Base-by-base conservation (phyloP, 805 yeast genomes). In the Metschnikowia drakensbergensis region DNA sequence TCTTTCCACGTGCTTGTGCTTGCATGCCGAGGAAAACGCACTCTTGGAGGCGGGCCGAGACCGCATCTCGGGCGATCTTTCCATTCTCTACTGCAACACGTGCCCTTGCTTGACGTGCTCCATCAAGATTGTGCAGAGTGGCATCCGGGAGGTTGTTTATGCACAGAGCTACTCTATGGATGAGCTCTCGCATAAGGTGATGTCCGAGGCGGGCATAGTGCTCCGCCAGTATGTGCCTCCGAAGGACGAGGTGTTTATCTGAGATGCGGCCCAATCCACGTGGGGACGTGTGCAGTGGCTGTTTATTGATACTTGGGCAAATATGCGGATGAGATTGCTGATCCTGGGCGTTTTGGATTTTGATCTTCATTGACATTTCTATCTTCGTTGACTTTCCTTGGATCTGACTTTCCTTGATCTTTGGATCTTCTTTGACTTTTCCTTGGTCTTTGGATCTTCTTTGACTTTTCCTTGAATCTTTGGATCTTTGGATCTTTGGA, bases 11-110 rank as follows among this genome's bases (percentile, higher is more conserved):
- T 94, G 99, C 65, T 67, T 94, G 42, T 94, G 99, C 65, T 68
- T 94, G 31, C 99, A 94, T 65, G 99, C 98, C 0, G 99, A 94
- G 64, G 99, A 94, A 58, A 94, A 94, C 64, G 98, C 99, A 0
- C 71, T 94, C 35, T 66, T 94, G 44, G 99, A 94, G 64, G 88
- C 97, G 6, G 99, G 99, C 1, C 75, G 97, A 54, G 96, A 87
- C 55, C 72, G 98, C 48, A 78, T 88, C 8, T 66, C 67, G 6
- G 87, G 87, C 0, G 67, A 67, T 8, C 61, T 57, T 22, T 83
- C 88, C 6, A 82, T 81, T 0, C 67, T 90, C 49, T 94, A 94
- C 64, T 94, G 99, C 68, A 94, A 94, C 65, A 94, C 99, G 0
- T 88, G 99, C 60, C 99, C 99, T 0, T 94, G 99, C 63, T 72